Evolutionary conservation across 2,329 filamentous ascomycete species (phyloP).

Genomic region (Lizonia empirigonia): DNA sequence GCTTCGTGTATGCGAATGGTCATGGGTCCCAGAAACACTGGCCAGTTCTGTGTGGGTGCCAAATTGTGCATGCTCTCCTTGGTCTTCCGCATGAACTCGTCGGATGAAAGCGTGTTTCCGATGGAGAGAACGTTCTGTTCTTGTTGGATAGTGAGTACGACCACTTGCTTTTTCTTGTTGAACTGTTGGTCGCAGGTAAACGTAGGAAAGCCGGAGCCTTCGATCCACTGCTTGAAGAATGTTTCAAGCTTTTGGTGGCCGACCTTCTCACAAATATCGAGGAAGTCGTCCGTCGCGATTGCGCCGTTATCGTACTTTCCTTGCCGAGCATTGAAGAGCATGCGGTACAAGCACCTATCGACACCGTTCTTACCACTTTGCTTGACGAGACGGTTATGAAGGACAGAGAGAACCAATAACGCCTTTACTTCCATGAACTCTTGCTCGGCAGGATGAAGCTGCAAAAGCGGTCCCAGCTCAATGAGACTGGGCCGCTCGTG

Average conservation of each 20-base stretch:
- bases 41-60: slow-evolving; percentile 70
- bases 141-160: slow-evolving; percentile 89
- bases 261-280: slow-evolving; percentile 83
- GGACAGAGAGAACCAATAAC: slow-evolving; percentile 86
- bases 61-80: slow-evolving; percentile 77
- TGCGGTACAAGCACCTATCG: slow-evolving; percentile 80
- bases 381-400: slow-evolving; percentile 90
- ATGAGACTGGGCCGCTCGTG: slow-evolving; percentile 80
- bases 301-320: slow-evolving; percentile 73
- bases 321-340: slow-evolving; percentile 85
- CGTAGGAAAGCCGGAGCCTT: slow-evolving; percentile 83
- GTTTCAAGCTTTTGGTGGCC: slow-evolving; percentile 84
- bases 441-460: slow-evolving; percentile 81
- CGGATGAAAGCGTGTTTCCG: slow-evolving; percentile 62
- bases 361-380: slow-evolving; percentile 83
- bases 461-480: slow-evolving; percentile 76
- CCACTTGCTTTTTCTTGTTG: slow-evolving; percentile 96
- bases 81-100: slow-evolving; percentile 81
- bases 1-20: slow-evolving; percentile 98
- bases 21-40: slow-evolving; percentile 94
- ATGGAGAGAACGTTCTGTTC: slow-evolving; percentile 38
- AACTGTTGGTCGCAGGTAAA: slow-evolving; percentile 88
- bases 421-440: slow-evolving; percentile 93
- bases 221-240: slow-evolving; percentile 94
- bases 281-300: slow-evolving; percentile 78